These are phyloP conservation scores for Allium fistulosum DNA, from an alignment of 106 monocot species.

Conservation along the genomic window DNA sequence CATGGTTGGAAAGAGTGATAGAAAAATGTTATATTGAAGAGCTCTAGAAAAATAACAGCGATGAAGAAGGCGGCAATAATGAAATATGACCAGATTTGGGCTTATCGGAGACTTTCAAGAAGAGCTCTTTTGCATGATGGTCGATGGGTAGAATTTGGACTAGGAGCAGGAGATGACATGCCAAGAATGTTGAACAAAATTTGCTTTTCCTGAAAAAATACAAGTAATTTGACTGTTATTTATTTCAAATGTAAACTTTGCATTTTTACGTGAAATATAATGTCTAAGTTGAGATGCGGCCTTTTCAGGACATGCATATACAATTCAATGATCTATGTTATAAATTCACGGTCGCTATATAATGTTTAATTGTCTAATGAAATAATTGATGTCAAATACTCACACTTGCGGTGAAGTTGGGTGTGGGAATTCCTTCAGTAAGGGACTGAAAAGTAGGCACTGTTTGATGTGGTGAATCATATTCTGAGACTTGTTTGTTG, in stretches of 20 bases:
- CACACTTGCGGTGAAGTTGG: constrained; percentile 88
- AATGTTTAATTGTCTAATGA: not conserved
- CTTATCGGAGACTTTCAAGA: constrained; percentile 20
- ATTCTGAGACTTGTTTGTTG: constrained; percentile 18
- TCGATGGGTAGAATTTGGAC: constrained; percentile 16
- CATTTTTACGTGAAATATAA: too few relatives aligned
- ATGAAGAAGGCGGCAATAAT: not conserved
- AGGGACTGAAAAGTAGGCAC: constrained; percentile 51
- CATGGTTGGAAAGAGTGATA: not conserved
- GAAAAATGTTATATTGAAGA: not conserved
- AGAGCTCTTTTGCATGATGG: constrained; percentile 57
- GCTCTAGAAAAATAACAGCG: not conserved
- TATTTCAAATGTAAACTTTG: not conserved
- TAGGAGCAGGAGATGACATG: constrained; percentile 31
- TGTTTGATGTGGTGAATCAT: constrained; percentile 58
- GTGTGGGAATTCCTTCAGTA: constrained; percentile 63
- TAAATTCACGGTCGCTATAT: too few relatives aligned
- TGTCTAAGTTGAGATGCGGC: too few relatives aligned
- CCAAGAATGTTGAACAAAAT: constrained; percentile 53
- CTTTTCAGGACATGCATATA: too few relatives aligned
- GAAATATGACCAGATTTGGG: not conserved
- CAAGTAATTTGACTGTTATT: not conserved
- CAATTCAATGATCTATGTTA: too few relatives aligned
- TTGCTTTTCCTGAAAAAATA: constrained; percentile 54
- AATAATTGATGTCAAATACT: constrained; percentile 17